Conservation (phyloP, 495 filamentous ascomycete species). For the Ramalina intermedia region DNA sequence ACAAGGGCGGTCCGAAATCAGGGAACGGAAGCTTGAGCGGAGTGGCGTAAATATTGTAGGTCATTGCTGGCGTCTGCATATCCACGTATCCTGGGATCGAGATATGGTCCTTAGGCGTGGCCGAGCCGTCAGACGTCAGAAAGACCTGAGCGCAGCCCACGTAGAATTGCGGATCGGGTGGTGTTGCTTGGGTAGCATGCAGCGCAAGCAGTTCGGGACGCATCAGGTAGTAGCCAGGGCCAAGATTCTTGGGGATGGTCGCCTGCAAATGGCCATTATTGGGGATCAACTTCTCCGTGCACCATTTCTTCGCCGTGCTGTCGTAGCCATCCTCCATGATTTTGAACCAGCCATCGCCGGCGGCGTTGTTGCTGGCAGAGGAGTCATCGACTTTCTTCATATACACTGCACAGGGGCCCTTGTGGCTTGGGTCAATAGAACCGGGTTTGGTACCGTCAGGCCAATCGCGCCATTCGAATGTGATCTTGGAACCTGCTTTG, state of each 20-base stretch:
- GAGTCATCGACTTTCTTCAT: constrained; percentile 46
- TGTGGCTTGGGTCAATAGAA: constrained; percentile 46
- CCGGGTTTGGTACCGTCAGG: constrained; percentile 40
- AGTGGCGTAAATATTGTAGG: constrained; percentile 45
- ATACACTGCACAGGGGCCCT: constrained; percentile 60
- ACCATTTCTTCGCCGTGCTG: constrained; percentile 37
- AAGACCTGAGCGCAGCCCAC: constrained; percentile 59
- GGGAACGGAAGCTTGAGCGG: constrained; percentile 34
- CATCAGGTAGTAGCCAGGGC: constrained; percentile 51
- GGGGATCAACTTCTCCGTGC: constrained; percentile 49
- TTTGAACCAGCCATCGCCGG: constrained; percentile 68
- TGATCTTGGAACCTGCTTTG: constrained; percentile 37
- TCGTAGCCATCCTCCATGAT: constrained; percentile 56
- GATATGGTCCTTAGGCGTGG: constrained; percentile 31
- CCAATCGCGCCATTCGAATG: constrained; percentile 47
- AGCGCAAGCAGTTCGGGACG: constrained; percentile 55
- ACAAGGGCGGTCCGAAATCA: constrained; percentile 43
- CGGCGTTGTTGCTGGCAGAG: constrained; percentile 26
- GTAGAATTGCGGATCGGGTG: constrained; percentile 48
- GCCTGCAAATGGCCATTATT: constrained; percentile 49
- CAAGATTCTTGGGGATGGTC: constrained; percentile 42
- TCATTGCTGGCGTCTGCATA: constrained; percentile 35
- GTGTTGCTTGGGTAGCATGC: constrained; percentile 40
- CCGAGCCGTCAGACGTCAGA: constrained; percentile 32
- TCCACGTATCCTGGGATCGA: constrained; percentile 50